These are phyloP conservation scores for Fusarium coffeatum DNA, from an alignment of 2,329 filamentous ascomycete species.

Conservation along the genomic window DNA sequence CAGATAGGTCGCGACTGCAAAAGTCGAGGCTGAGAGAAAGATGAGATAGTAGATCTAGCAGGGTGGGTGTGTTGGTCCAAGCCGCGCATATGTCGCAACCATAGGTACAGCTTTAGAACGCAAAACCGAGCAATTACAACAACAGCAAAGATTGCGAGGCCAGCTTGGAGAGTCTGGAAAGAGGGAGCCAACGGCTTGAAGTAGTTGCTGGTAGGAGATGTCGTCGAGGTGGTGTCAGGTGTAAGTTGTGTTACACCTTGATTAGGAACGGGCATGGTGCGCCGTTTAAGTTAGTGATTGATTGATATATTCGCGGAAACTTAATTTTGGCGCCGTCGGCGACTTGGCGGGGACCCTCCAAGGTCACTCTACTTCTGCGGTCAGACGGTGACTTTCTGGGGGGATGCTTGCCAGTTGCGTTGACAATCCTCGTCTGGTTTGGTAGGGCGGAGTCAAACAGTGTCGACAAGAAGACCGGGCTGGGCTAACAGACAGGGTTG, in stretches of 20 bases:
- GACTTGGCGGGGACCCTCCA: conserved; percentile 46
- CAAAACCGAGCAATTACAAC: conserved; percentile 51
- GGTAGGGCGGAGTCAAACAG: conserved; percentile 46
- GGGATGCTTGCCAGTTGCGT: conserved; percentile 46
- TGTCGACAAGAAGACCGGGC: conserved; percentile 41
- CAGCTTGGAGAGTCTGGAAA: conserved; percentile 45
- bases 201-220: conserved; percentile 45
- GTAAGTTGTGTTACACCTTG: conserved; percentile 49
- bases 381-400: conserved; percentile 50
- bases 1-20: conserved; percentile 35
- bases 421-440: conserved; percentile 46
- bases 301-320: conserved; percentile 45
- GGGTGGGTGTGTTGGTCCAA: conserved; percentile 40
- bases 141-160: conserved; percentile 52
- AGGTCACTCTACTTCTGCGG: conserved; percentile 51
- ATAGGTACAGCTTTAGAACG: conserved; percentile 42
- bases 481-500: conserved; percentile 45
- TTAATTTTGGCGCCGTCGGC: conserved; percentile 50
- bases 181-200: conserved; percentile 49
- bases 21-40: conserved; percentile 34
- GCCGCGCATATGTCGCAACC: conserved; percentile 45
- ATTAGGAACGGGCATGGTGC: conserved; percentile 50
- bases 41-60: conserved; percentile 31
- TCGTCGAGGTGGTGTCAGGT: conserved; percentile 45
- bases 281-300: conserved; percentile 41